phyloP scores from a whole-genome alignment of 768 basidiomycete species.

The Dentipellis fragilis region DNA sequence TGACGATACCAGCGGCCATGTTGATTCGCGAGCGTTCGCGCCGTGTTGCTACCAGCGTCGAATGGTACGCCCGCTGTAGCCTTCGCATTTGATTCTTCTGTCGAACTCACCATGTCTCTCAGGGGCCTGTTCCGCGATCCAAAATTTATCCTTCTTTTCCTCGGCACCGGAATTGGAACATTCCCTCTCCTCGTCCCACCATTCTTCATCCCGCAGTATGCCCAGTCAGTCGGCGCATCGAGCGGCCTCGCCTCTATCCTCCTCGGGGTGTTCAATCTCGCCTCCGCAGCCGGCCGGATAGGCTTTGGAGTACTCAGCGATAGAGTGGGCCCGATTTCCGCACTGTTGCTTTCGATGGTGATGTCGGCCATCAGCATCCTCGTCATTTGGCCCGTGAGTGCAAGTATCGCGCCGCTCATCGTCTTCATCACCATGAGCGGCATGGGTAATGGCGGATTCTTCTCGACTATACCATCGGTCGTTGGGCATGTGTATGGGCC shows the following conservation, averaged over 20 bases:
- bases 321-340: slow-evolving; percentile 20
- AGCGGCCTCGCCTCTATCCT: slow-evolving; percentile 18
- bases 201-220: slow-evolving; percentile 28
- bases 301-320: slow-evolving; percentile 21
- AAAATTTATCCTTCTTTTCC: slow-evolving; percentile 19
- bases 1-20: slow-evolving; percentile 19
- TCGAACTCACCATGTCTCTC: too few species aligned
- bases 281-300: slow-evolving; percentile 24
- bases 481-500: slow-evolving; percentile 21
- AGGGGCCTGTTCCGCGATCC: slow-evolving; percentile 23
- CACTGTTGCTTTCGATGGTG: slow-evolving; percentile 18
- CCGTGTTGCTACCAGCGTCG: slow-evolving; percentile 14
- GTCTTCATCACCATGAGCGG: slow-evolving; percentile 21
- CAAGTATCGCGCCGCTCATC: slow-evolving; percentile 17
- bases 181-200: slow-evolving; percentile 27
- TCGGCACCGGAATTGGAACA: slow-evolving; percentile 24
- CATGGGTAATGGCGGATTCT: slow-evolving; percentile 23
- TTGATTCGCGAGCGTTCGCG: slow-evolving; percentile 17
- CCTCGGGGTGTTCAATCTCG: slow-evolving; percentile 24
- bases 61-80: slow-evolving; percentile 11
- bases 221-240: slow-evolving; percentile 19
- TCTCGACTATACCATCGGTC: slow-evolving; percentile 24
- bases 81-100: too few species aligned
- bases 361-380: slow-evolving; percentile 22
- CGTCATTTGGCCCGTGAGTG: slow-evolving; percentile 14